Percentiles rank a stretch among this genome's conserved stretches.
Conservation (phyloP, 2,329 filamentous ascomycete genomes). For the Claviceps sp. region DNA sequence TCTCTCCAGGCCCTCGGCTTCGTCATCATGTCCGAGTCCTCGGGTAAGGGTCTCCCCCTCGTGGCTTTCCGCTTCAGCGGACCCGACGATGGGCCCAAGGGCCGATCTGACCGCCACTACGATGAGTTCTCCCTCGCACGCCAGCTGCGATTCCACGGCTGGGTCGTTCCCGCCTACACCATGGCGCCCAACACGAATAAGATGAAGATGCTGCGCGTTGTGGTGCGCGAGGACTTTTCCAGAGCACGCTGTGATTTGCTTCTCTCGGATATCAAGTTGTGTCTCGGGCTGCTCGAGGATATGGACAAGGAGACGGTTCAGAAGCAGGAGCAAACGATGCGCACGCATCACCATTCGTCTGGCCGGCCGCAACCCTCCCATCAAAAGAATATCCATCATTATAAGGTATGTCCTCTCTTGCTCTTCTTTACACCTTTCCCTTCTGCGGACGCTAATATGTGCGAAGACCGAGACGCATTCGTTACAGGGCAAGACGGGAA, state of each 20-base stretch:
- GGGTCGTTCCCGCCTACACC: slow-evolving; percentile 92
- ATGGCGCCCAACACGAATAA: slow-evolving; percentile 81
- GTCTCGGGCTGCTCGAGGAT: slow-evolving; percentile 53
- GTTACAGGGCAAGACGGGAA: slow-evolving; percentile 77
- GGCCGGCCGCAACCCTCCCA: slow-evolving; percentile 38
- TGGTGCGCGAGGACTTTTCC: slow-evolving; percentile 86
- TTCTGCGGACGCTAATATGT: not conserved
- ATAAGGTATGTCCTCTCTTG: slow-evolving; percentile 27
- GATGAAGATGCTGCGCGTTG: slow-evolving; percentile 83
- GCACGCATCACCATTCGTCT: slow-evolving; percentile 38
- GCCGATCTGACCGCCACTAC: slow-evolving; percentile 42
- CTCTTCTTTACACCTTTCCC: not conserved
- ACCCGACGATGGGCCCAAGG: slow-evolving; percentile 28
- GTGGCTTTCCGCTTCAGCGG: slow-evolving; percentile 72
- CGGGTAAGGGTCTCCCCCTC: slow-evolving; percentile 69
- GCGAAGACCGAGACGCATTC: slow-evolving; percentile 66
- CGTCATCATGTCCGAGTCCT: slow-evolving; percentile 72
- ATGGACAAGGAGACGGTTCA: slow-evolving; percentile 62
- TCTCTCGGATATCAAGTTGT: slow-evolving; percentile 65
- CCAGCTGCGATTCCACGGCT: slow-evolving; percentile 72
- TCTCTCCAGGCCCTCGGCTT: slow-evolving; percentile 66
- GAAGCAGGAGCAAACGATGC: slow-evolving; percentile 54
- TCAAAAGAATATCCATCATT: slow-evolving; percentile 19
- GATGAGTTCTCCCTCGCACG: slow-evolving; percentile 74
- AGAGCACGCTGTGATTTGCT: slow-evolving; percentile 69